Base-by-base conservation (phyloP, 208 protist genomes). In the Trypanosoma avium region DNA sequence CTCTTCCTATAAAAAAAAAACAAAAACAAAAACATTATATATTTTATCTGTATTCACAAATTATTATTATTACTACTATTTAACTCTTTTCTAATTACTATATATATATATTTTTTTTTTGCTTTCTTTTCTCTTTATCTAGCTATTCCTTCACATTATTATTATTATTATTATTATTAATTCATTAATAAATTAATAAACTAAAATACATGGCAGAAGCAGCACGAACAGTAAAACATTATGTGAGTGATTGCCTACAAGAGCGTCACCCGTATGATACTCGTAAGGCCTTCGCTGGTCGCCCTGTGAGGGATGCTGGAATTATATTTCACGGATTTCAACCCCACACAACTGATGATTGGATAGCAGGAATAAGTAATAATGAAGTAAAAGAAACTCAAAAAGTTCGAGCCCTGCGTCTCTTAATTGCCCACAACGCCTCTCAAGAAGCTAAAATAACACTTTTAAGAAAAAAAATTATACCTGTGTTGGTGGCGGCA, bases 201-300 rank as follows among this genome's bases (percentile, higher is more conserved):
- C 30, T 22, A 40, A 42, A 49, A 49, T 5, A 50, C 29, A 95
- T 90, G 84, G 75, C 82, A 8, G 84, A 89, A 21, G 84, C 79
- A 0, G 86, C 82, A 10, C 75, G 80, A 1, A 82, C 67, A 4
- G 85, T 90, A 32, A 70, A 59, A 49, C 84, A 93, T 63, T 90
- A 96, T 71, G 90, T 96, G 42, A 94, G 87, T 48, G 90, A 96
- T 63, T 87, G 81, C 47, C 72, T 94, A n/a, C 75, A 75, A 61
- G 79, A 90, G 56, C 77, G 90, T 3, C 88, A 94, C 77, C 90
- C 90, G 17, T 96, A 96, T 63, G 80, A 93, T 52, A 64, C 75
- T 1, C 45, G 64, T 38, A 84, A 89, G 26, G 87, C 83, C 0
- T 96, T 96, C 63, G 83, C 65, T 10, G 85, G 82, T 9, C 64